Percentiles rank a stretch among this genome's conserved stretches.
Conservation (phyloP, 148 eudicot genomes). For the Vaccinium macrocarpon region DNA sequence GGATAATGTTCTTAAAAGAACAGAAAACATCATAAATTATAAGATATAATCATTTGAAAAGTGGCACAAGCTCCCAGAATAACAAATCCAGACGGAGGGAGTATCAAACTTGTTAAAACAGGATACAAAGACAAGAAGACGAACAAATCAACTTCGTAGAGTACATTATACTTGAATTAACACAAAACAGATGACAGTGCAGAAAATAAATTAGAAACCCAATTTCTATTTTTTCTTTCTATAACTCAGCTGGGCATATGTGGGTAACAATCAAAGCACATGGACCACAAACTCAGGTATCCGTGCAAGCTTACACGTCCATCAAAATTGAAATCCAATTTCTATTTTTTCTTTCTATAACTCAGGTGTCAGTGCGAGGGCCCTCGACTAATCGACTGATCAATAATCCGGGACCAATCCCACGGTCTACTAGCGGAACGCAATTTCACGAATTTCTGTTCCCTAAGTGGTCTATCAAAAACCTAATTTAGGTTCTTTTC, state of each 20-base stretch:
- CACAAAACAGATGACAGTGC: not conserved
- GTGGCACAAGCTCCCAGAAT: no score
- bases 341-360: not conserved
- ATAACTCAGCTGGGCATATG: not conserved
- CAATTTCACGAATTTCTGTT: no score
- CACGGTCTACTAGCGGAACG: no score
- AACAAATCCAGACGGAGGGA: no score
- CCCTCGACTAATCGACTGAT: not conserved
- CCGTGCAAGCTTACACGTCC: no score
- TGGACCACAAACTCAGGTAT: not conserved
- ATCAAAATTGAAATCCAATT: not conserved
- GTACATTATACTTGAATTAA: not conserved
- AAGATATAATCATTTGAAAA: no score
- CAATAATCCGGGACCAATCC: no score
- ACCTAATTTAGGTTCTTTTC: no score
- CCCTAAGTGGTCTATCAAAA: no score
- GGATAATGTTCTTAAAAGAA: no score
- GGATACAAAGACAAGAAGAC: not conserved
- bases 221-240: no score
- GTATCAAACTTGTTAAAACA: not conserved
- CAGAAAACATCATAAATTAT: no score
- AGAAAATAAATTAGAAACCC: not conserved
- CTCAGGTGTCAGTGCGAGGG: not conserved
- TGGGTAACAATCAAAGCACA: not conserved
- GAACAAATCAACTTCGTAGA: not conserved